Conservation (phyloP, 169 alveolate genomes). For the Eimeria falciformis region DNA sequence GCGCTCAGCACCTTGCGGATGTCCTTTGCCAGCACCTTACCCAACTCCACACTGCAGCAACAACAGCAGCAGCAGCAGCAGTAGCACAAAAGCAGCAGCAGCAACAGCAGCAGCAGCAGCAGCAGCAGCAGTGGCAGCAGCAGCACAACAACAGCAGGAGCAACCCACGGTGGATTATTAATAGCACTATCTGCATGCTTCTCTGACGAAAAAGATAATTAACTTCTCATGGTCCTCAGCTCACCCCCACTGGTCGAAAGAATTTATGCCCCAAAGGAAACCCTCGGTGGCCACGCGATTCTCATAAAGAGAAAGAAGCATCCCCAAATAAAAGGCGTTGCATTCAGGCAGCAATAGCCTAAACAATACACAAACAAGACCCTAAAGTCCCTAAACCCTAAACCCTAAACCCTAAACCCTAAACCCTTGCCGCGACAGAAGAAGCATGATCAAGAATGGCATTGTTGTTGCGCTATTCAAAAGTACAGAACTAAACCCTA, state of each 20-base stretch:
- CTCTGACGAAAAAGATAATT: neutral
- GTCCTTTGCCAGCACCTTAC: conserved; percentile 82
- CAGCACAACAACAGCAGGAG: conserved; percentile 12
- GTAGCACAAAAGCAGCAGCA: neutral
- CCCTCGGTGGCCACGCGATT: conserved; percentile 98
- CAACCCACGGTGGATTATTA: neutral
- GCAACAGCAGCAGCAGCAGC: conserved; percentile 34
- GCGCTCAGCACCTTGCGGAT: conserved; percentile 35
- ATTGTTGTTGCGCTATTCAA: no score
- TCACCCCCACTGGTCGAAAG: conserved; percentile 98
- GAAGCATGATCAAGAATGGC: no score
- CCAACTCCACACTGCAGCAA: conserved; percentile 81
- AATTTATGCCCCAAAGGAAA: conserved; percentile 96
- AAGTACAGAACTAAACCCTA: no score
- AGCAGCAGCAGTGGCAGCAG: conserved; percentile 12
- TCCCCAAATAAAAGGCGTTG: conserved; percentile 88
- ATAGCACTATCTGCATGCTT: neutral
- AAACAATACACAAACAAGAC: neutral
- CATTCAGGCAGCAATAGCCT: conserved; percentile 76
- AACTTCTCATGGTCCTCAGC: neutral
- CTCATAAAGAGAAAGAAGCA: conserved; percentile 97
- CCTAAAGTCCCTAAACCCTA: neutral
- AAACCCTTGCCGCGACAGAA: no score
- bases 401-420: neutral
- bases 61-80: conserved; percentile 19